These are phyloP conservation scores for Cordia subcordata DNA, from an alignment of 257 asterid species.

Conservation along the genomic window DNA sequence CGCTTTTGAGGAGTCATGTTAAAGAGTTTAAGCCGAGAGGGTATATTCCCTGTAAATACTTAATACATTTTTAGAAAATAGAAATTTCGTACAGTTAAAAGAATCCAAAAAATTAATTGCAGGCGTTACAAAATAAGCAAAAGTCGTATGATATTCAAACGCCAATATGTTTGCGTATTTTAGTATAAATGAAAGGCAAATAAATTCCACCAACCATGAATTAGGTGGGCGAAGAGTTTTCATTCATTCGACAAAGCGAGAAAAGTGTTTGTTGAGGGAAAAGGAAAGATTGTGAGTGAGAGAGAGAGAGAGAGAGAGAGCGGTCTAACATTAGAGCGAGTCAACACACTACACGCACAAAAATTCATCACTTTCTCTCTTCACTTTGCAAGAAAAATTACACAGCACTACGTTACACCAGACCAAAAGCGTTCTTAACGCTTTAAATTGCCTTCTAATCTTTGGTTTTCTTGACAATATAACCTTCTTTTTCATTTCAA, in stretches of 20 bases:
- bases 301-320: no score
- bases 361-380: slow-evolving; percentile 10
- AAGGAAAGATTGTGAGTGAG: slow-evolving; percentile 46
- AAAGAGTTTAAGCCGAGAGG: neutral
- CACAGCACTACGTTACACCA: slow-evolving; percentile 29
- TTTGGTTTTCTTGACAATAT: slow-evolving; percentile 6
- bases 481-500: neutral
- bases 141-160: neutral
- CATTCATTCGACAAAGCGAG: neutral
- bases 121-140: neutral
- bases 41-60: neutral
- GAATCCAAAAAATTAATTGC: neutral
- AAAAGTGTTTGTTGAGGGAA: slow-evolving; percentile 39
- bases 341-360: neutral
- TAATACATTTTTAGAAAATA: neutral
- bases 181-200: neutral
- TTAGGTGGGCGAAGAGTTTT: neutral
- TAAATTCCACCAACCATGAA: neutral
- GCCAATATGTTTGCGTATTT: neutral
- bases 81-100: no score
- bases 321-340: neutral
- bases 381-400: slow-evolving; percentile 37
- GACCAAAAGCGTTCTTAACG: slow-evolving; percentile 23
- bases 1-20: no score
- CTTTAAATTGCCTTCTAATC: slow-evolving; percentile 13